Base-by-base conservation (phyloP, 2,329 filamentous ascomycete species). In the Penicillium hordei region DNA sequence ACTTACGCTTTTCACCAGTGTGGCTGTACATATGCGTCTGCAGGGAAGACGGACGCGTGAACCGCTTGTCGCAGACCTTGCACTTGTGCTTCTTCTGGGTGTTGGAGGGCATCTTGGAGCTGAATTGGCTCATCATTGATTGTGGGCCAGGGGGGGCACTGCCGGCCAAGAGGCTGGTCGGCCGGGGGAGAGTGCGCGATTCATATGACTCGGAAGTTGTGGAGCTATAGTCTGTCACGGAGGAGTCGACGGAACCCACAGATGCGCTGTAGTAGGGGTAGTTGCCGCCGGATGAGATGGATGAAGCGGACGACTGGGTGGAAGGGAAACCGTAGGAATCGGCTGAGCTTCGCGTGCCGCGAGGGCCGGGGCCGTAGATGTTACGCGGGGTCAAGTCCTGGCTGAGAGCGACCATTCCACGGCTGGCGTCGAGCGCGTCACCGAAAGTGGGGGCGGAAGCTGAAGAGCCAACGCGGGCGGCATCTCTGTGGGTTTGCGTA, bases 21-120 rank as follows among this genome's bases (percentile, higher is more conserved):
- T 97, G 93, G 77, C 92, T 96, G 79, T 97, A 97, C 90, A 97
- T 97, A 74, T 97, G 93, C 33, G 93, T 97, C 74, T 97, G 93
- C 39, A 97, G 77, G 15, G 93, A 97, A 72, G 92, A 96, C 1
- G 93, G 93, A 54, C 93, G 86, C 2, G 93, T 97, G 75, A 97
- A 97, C 43, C 93, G 87, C 83, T 97, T 97, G 77, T 97, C 93
- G 81, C 93, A 97, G 59, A 97, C 90, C 79, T 96, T 97, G 85
- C 93, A 97, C 82, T 97, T 97, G 81, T 97, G 94, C 83, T 97
- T 97, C 86, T 97, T 97, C 74, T 97, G 92, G 10, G 93, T 94
- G 78, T 91, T 96, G 19, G 91, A 93, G 0, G 92, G 93, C 52
- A 97, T 88, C 78, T 97, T 97, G 62, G 93, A 97, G 78, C 91